Conservation (phyloP, 768 basidiomycete genomes). For the Suillus fuscotomentosus region DNA sequence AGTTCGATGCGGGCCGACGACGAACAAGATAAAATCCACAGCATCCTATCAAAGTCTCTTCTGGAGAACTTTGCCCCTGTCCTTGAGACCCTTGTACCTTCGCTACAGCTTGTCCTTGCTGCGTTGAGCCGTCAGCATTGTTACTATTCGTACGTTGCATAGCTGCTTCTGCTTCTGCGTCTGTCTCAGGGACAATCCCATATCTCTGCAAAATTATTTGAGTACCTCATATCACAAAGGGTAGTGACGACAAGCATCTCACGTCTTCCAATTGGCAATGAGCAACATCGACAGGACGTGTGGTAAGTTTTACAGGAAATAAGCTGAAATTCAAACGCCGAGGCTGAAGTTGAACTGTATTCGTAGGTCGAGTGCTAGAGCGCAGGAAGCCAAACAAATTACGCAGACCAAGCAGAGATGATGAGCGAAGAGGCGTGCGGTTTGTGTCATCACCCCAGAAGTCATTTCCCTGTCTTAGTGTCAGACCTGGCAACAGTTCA, state of each 20-base stretch:
- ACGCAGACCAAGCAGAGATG: not conserved
- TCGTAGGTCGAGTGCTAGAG: not conserved
- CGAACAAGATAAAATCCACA: not conserved
- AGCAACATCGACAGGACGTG: not conserved
- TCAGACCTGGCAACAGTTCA: not conserved
- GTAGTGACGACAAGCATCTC: not conserved
- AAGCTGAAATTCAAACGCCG: too few relatives aligned
- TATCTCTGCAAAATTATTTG: not conserved
- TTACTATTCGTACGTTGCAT: not conserved
- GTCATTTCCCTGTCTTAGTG: not conserved
- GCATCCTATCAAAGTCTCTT: not conserved
- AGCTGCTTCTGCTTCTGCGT: not conserved
- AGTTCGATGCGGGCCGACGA: not conserved
- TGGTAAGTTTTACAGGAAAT: not conserved
- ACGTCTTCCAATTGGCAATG: not conserved
- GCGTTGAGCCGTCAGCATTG: not conserved
- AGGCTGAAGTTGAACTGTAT: not conserved
- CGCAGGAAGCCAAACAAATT: not conserved
- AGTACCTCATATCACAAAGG: not conserved
- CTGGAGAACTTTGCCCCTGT: not conserved
- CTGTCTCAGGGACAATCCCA: not conserved
- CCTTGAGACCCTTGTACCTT: not conserved
- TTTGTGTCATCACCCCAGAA: not conserved
- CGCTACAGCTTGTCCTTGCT: not conserved
- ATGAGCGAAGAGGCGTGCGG: not conserved